These are phyloP conservation scores for Coniosporium apollinis DNA, from an alignment of 495 filamentous ascomycete genomes.

Conservation along the genomic window DNA sequence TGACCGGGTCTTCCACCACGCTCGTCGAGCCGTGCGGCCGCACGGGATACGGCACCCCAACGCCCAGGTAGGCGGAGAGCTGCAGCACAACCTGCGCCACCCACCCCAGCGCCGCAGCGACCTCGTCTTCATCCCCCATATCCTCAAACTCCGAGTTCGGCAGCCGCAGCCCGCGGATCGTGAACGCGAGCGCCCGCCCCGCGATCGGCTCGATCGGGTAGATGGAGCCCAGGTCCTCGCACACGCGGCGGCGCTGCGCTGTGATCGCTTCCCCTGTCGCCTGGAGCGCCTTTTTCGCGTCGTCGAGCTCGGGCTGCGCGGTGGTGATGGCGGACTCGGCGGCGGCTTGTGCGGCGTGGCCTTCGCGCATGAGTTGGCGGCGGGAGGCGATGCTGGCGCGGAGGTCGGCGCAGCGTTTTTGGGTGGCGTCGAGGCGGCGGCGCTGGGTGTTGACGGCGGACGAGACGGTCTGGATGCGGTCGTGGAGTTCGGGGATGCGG, in stretches of 20 bases:
- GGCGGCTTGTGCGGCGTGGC: conserved; percentile 38
- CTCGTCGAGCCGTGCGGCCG: conserved; percentile 52
- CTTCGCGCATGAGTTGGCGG: conserved; percentile 45
- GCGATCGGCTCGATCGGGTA: conserved; percentile 61
- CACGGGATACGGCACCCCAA: conserved; percentile 69
- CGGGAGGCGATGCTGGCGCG: conserved; percentile 47
- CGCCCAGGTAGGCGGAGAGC: conserved; percentile 66
- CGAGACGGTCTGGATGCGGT: conserved; percentile 40
- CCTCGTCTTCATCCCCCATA: conserved; percentile 41
- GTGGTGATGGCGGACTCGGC: conserved; percentile 29
- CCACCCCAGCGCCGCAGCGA: conserved; percentile 70
- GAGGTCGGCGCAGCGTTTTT: conserved; percentile 44
- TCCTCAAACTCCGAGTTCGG: conserved; percentile 59
- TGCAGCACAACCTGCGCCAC: conserved; percentile 60
- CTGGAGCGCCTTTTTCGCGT: conserved; percentile 35
- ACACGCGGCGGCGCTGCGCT: conserved; percentile 72
- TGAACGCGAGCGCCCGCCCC: conserved; percentile 51
- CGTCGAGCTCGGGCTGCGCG: conserved; percentile 41
- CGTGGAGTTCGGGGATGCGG: conserved; percentile 44
- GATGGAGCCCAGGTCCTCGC: conserved; percentile 59
- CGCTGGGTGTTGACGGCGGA: conserved; percentile 45
- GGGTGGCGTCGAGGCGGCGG: conserved; percentile 42
- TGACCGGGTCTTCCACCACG: conserved; percentile 66
- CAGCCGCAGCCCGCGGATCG: conserved; percentile 54
- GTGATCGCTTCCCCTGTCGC: conserved; percentile 44